These are phyloP conservation scores for Neopestalotiopsis sp. DNA, from an alignment of 2,329 filamentous ascomycete species.

Conservation along the genomic window DNA sequence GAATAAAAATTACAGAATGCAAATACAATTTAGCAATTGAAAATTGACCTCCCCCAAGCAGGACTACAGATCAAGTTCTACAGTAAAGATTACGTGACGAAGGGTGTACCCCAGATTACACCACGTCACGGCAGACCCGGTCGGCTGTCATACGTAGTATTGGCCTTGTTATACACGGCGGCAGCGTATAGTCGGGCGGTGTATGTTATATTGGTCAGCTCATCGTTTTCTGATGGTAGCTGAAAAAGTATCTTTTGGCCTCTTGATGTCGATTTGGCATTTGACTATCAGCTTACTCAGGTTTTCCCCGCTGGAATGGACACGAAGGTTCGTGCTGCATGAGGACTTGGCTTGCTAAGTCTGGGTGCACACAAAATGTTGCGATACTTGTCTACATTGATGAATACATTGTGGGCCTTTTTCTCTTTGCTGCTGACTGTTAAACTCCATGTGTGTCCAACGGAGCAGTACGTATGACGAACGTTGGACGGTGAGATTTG, in stretches of 20 bases:
- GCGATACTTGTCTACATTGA: slow-evolving; percentile 1
- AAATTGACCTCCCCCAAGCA: too few relatives aligned
- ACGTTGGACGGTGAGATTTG: not conserved
- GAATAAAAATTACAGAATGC: not conserved
- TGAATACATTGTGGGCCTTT: not conserved
- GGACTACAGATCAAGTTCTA: not conserved
- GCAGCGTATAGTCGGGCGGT: not conserved
- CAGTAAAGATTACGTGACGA: too few relatives aligned
- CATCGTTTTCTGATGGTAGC: not conserved
- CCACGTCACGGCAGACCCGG: too few relatives aligned
- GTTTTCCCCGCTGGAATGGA: not conserved
- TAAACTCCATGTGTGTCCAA: not conserved
- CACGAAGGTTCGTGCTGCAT: not conserved
- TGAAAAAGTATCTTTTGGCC: not conserved
- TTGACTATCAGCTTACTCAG: slow-evolving; percentile 3
- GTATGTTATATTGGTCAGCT: not conserved
- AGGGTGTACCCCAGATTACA: too few relatives aligned
- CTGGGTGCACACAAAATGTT: not conserved
- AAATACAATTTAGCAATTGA: not conserved
- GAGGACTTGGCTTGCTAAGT: not conserved
- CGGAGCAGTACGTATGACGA: not conserved
- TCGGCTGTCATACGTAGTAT: not conserved
- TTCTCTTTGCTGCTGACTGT: not conserved
- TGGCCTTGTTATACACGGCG: not conserved
- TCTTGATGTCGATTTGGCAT: not conserved